Conservation (phyloP, 106 monocot genomes). For the Iris macrosiphon region DNA sequence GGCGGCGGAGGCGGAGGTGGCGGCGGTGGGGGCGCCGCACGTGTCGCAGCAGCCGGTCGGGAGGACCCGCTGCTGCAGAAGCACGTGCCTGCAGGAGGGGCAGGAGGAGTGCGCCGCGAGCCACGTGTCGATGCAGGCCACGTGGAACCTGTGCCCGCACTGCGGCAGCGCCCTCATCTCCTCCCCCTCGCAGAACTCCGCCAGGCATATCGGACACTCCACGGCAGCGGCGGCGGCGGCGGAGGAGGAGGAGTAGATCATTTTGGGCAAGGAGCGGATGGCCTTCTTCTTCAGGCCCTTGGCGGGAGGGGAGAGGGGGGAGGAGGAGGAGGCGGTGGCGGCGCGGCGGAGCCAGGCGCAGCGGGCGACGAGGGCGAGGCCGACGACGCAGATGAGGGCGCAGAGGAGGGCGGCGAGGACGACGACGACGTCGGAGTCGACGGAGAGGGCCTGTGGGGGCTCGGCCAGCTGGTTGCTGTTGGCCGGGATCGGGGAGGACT, state of each 20-base stretch:
- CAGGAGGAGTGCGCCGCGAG: slow-evolving; percentile 5
- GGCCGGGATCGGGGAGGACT: slow-evolving; percentile 2
- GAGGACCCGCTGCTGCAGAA: not conserved
- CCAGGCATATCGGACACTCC: slow-evolving; percentile 14
- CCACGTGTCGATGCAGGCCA: slow-evolving; percentile 16
- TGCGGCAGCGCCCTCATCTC: slow-evolving; percentile 5
- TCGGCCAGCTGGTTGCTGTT: not conserved
- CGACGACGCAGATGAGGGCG: slow-evolving; percentile 29
- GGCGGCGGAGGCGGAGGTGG: slow-evolving; percentile 5
- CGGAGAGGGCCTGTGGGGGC: slow-evolving; percentile 8
- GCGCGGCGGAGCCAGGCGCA: slow-evolving; percentile 22
- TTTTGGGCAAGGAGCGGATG: slow-evolving; percentile 11
- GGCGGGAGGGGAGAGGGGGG: not conserved
- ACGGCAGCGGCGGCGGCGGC: not conserved
- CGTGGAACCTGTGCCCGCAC: slow-evolving; percentile 20
- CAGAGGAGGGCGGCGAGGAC: slow-evolving; percentile 27
- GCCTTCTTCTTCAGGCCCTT: slow-evolving; percentile 26
- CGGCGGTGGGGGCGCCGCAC: not conserved
- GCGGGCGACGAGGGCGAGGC: slow-evolving; percentile 29
- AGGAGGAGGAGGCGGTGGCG: not conserved
- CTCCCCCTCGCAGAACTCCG: slow-evolving; percentile 13
- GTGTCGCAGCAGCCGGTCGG: not conserved
- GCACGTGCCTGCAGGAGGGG: too few relatives aligned
- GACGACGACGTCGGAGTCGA: slow-evolving; percentile 30
- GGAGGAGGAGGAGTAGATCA: not conserved